phyloP scores from a whole-genome alignment of 345 rosid genomes.

The Rhizophora mangle region DNA sequence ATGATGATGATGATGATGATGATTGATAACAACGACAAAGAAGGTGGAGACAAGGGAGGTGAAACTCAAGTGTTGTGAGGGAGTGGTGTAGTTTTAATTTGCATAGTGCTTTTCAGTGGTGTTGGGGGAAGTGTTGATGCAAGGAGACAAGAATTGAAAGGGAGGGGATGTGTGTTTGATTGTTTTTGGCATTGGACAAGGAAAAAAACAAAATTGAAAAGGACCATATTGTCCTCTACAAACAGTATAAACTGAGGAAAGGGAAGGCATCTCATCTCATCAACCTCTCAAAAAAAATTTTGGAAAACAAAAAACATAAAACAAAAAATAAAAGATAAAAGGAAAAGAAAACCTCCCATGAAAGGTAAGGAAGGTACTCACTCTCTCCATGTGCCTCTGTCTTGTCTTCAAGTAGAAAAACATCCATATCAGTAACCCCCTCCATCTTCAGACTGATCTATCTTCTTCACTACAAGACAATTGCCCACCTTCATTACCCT shows the following conservation, averaged over 20 bases:
- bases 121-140: constrained; percentile 27
- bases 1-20: constrained; percentile 21
- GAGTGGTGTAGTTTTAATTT: constrained; percentile 7
- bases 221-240: constrained; percentile 59
- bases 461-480: constrained; percentile 23
- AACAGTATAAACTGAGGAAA: constrained; percentile 25
- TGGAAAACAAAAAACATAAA: not conserved
- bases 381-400: constrained; percentile 51
- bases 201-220: constrained; percentile 40
- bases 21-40: not conserved
- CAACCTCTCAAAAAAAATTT: not conserved
- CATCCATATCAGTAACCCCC: constrained; percentile 26
- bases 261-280: constrained; percentile 19
- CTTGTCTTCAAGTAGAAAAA: constrained; percentile 46
- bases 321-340: not conserved
- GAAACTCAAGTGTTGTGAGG: constrained; percentile 6
- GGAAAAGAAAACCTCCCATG: not conserved
- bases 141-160: constrained; percentile 44
- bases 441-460: constrained; percentile 7
- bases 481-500: constrained; percentile 20
- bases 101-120: constrained; percentile 14
- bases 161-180: constrained; percentile 24
- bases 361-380: constrained; percentile 3
- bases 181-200: constrained; percentile 29
- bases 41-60: not conserved